Conservation (phyloP, 306 rosid species). For the Malus fusca region DNA sequence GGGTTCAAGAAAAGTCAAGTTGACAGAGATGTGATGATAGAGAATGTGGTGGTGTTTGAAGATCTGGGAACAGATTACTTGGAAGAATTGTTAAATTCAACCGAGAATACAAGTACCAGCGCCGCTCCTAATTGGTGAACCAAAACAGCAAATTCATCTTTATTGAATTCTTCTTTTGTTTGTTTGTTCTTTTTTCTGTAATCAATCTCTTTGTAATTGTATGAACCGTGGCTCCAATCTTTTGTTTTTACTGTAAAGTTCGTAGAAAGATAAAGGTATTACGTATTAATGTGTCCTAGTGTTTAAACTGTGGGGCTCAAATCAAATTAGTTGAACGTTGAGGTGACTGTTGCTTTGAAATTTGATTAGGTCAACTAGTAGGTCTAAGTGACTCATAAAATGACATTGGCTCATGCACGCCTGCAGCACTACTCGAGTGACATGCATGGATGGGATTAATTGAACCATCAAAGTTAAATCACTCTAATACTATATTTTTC, state of each 20-base stretch:
- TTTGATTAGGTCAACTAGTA: background rate
- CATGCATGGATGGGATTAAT: background rate
- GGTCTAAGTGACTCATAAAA: background rate
- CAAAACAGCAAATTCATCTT: background rate
- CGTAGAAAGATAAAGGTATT: background rate
- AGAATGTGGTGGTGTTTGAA: conserved; percentile 73
- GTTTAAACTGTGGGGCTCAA: background rate
- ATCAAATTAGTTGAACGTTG: background rate
- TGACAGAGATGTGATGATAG: conserved; percentile 36
- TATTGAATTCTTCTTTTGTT: background rate
- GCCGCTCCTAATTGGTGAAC: background rate
- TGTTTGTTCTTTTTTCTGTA: background rate
- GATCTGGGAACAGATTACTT: conserved; percentile 89
- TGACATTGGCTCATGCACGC: background rate
- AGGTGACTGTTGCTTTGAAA: background rate
- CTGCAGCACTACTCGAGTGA: background rate
- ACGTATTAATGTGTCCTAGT: background rate
- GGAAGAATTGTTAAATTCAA: conserved; percentile 64
- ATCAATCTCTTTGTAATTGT: background rate
- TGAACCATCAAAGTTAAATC: background rate
- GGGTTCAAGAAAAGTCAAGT: conserved; percentile 35
- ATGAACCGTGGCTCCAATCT: background rate
- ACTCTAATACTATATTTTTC: background rate
- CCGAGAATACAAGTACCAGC: conserved; percentile 19
- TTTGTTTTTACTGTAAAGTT: background rate